Base-by-base conservation (phyloP, 78 protist species). In the Dictyostelium citrinum region DNA sequence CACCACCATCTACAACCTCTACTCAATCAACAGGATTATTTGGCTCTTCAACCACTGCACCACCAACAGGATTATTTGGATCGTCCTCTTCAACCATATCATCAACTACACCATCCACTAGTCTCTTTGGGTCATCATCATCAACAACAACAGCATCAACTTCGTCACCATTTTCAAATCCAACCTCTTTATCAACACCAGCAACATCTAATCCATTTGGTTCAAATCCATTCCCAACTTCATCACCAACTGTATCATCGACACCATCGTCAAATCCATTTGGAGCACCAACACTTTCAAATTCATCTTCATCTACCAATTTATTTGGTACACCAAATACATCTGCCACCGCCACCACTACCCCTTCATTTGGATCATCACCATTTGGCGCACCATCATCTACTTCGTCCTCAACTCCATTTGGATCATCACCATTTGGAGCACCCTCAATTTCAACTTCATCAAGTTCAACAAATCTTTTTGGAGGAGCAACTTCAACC, bases 21-120 rank as follows among this genome's bases (percentile, higher is more conserved):
- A 27, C 68, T 0, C 43, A 68, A 77, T 31, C 49, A 20, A 29
- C 79, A 37, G 39, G 55, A 75, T 75, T 75, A 75, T 75, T 75
- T 75, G 81, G 79, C 0, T 78, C 83, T 0, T 78, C 83, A 41
- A 11, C 58, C 7, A 24, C 31, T n/a, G 0, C 60, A 41, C 39
- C 83, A 27, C 49, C 83, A 29, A 49, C 83, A 35, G n/a, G 64
- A 46, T 49, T 51, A 51, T 78, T 77, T 46, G 83, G 83, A 12
- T n/a, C 67, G 29, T 35, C 83, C 49, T 16, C 76, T 20, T 12
- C 76, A 68, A 45, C 70, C 2, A 49, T 71, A 78, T 29, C 83
- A 78, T 41, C 70, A 12, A 22, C 70, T 12, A n/a, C 61, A 46
- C 14, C 60, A 20, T 22, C 64, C 7, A 76, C 60, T 8, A 20